phyloP scores from a whole-genome alignment of 345 rosid species.

The Acer campestre region DNA sequence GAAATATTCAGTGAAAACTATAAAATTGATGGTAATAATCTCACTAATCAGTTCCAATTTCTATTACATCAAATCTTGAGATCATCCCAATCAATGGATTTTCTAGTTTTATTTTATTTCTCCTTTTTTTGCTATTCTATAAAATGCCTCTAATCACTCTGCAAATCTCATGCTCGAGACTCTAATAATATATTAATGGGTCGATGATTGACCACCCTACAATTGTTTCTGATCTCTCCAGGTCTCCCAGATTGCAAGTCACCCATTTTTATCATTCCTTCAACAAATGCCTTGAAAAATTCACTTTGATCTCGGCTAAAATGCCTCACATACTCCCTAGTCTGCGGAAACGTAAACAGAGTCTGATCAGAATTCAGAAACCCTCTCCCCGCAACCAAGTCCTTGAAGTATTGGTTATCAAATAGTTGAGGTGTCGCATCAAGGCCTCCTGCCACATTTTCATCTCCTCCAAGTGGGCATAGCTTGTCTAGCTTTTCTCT shows the following conservation, averaged over 20 bases:
- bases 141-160: not conserved
- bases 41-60: not conserved
- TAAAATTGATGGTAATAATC: not conserved
- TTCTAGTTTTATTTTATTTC: not conserved
- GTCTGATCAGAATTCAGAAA: conserved; percentile 93
- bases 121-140: not conserved
- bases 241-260: conserved; percentile 70
- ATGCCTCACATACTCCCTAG: conserved; percentile 52
- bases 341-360: conserved; percentile 52
- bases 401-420: conserved; percentile 84
- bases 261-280: conserved; percentile 90
- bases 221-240: conserved; percentile 73
- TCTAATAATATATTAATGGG: conserved; percentile 33
- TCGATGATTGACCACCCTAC: conserved; percentile 58
- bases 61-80: not conserved
- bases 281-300: conserved; percentile 65
- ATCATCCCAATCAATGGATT: not conserved
- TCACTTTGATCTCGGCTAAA: conserved; percentile 52
- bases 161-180: conserved; percentile 16
- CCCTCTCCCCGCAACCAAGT: conserved; percentile 79
- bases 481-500: conserved; percentile 57
- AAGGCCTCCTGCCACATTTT: conserved; percentile 64
- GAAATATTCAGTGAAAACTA: too few relatives aligned
- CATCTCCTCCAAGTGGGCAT: conserved; percentile 73
- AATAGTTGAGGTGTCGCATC: conserved; percentile 71